Evolutionary conservation across 345 rosid genomes (phyloP).

Genomic region (Dovyalis caffra): DNA sequence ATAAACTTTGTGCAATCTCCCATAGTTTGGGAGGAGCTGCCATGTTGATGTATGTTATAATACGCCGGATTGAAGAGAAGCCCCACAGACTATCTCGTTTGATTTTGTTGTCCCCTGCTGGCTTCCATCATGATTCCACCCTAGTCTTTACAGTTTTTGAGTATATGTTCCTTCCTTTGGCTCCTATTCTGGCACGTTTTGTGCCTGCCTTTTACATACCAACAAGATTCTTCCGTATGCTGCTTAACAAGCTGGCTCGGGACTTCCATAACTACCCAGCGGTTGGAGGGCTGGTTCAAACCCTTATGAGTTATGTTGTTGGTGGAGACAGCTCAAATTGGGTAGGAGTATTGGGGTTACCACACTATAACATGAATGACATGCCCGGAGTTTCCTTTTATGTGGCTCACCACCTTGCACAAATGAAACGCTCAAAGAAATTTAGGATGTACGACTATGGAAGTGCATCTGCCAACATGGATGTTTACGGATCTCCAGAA

Average conservation of each 20-base stretch:
- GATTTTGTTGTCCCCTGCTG: conserved; percentile 87
- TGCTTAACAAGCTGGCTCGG: conserved; percentile 87
- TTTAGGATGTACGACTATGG: conserved; percentile 91
- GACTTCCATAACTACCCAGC: conserved; percentile 97
- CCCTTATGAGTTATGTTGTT: conserved; percentile 74
- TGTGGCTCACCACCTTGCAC: conserved; percentile 85
- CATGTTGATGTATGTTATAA: conserved; percentile 71
- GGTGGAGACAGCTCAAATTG: conserved; percentile 99
- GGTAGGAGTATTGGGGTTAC: conserved; percentile 89
- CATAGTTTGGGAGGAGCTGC: conserved; percentile 99
- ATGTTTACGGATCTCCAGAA: conserved; percentile 66
- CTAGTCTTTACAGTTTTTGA: conserved; percentile 57
- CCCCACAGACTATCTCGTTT: conserved; percentile 85
- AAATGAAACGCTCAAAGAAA: conserved; percentile 64
- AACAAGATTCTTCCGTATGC: conserved; percentile 91
- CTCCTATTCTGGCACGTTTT: conserved; percentile 56
- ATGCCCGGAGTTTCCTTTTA: conserved; percentile 91
- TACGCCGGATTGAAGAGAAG: conserved; percentile 59
- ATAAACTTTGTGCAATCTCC: conserved; percentile 81
- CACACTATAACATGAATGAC: conserved; percentile 97
- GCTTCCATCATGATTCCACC: conserved; percentile 81
- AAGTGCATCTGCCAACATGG: conserved; percentile 57
- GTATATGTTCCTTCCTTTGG: conserved; percentile 49
- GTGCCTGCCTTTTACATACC: conserved; percentile 95
- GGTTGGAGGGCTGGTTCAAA: conserved; percentile 91